phyloP scores from a whole-genome alignment of 2,329 filamentous ascomycete species.

The Diaporthe nobilis region DNA sequence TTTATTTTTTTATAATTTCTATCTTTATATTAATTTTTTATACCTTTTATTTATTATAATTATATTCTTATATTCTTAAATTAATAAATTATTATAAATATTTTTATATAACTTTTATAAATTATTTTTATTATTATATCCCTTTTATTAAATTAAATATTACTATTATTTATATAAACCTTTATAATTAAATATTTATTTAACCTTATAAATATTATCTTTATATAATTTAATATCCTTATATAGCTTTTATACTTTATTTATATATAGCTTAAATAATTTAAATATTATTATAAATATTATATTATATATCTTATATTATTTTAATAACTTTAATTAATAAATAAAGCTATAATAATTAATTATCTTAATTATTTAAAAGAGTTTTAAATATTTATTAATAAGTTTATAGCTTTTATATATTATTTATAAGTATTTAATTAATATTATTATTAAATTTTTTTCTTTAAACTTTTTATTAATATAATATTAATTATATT shows the following conservation, averaged over 20 bases:
- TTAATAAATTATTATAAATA: conserved; percentile 5
- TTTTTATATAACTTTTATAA: neutral
- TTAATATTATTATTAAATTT: neutral
- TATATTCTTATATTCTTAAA: neutral
- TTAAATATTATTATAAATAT: neutral
- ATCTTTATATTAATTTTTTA: no score
- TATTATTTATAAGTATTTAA: neutral
- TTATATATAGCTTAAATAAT: neutral
- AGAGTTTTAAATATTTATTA: neutral
- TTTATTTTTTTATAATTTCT: no score
- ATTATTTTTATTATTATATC: neutral
- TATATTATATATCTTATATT: neutral
- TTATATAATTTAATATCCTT: no score
- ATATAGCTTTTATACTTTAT: neutral
- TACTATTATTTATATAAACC: neutral
- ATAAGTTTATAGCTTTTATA: neutral
- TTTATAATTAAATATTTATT: neutral
- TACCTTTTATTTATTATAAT: no score
- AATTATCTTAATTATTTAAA: neutral
- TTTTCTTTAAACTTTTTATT: neutral
- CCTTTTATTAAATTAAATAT: conserved; percentile 4
- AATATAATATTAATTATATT: neutral
- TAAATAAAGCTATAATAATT: neutral
- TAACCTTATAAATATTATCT: neutral
- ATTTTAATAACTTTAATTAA: neutral